Evolutionary conservation across 1,139 yeast genomes (phyloP), one percentile per base, ranked within the genome.

Genomic region (Blastobotrys malaysiensis): DNA sequence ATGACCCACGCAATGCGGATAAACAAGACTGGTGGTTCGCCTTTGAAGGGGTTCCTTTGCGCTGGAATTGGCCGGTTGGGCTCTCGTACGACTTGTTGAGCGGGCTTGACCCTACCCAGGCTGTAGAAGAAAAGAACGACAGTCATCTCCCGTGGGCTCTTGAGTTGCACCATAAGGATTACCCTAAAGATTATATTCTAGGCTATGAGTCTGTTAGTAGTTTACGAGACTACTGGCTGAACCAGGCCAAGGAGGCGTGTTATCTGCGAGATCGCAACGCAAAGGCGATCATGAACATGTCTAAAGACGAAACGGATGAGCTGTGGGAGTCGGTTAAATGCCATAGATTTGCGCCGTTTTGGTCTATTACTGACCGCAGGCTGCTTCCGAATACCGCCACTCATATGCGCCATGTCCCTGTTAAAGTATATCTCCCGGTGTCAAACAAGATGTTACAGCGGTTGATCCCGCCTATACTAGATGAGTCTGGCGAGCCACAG

Each of bases 61-160:
- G 79, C 49, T 90, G 97, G 71, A 83, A 86, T 61, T 72, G 83
- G 61, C 97, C 97, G 0, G 70, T 85, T 5, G 97, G 97, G 0
- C 73, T 86, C 3, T 69, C 85, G 3, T 81, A 77, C 63, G 97
- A 89, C 61, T 67, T 77, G 20, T 67, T 79, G 53, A 72, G 74
- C 19, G 74, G 73, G 0, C 55, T 66, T 19, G 73, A 73, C 51
- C 79, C 76, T 5, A 27, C 51, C n/a, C 49, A 45, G 9, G 44
- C 52, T 11, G 57, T 52, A 1, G 56, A 52, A 20, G 50, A 53
- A 26, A 52, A 53, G 20, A 49, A 52, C 31, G 52, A 53, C 3
- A 53, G 52, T 39, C 54, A 58, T 9, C 56, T 66, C 19, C 69
- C 77, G 1, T 87, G 95, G 91, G 70, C 69, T 2, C 61, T 88